Evolutionary conservation across 2,329 filamentous ascomycete genomes (phyloP).

Genomic region (Coniochaeta sp.): DNA sequence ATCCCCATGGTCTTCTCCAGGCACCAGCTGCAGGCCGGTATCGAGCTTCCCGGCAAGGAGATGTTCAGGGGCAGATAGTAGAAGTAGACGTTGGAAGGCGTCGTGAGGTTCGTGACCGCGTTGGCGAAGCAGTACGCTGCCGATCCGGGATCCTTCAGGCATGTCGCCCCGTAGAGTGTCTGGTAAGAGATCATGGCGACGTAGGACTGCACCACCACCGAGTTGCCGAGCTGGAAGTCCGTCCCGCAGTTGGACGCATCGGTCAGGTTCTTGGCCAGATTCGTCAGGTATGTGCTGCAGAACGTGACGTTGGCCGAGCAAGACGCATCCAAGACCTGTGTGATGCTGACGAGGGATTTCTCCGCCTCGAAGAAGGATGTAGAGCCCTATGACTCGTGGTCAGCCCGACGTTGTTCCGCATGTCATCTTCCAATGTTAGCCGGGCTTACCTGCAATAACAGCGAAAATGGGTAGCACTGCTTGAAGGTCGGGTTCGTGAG

Average conservation of each 20-base stretch:
- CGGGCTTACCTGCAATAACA: constrained; percentile 63
- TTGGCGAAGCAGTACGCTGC: constrained; percentile 75
- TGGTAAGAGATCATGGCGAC: constrained; percentile 70
- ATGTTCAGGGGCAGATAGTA: constrained; percentile 83
- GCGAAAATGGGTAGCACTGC: constrained; percentile 73
- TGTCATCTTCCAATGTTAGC: too few relatives aligned
- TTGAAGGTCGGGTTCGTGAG: constrained; percentile 60
- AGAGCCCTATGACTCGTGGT: constrained; percentile 54
- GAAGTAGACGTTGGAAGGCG: constrained; percentile 66
- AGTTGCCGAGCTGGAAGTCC: constrained; percentile 63
- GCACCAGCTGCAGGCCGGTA: constrained; percentile 71
- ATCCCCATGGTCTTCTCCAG: constrained; percentile 75
- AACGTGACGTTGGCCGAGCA: constrained; percentile 60
- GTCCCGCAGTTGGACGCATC: constrained; percentile 56
- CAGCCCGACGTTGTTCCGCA: too few relatives aligned
- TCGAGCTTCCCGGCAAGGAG: constrained; percentile 55
- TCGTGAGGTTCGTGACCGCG: constrained; percentile 69
- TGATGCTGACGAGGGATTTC: constrained; percentile 63
- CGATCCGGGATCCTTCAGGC: constrained; percentile 60
- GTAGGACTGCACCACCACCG: constrained; percentile 66
- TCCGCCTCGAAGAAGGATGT: constrained; percentile 75
- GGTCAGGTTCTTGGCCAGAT: constrained; percentile 59
- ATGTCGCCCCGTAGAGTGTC: constrained; percentile 72
- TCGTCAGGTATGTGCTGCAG: constrained; percentile 60
- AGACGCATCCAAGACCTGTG: constrained; percentile 69